Evolutionary conservation across 768 basidiomycete species (phyloP).

Genomic region (Lactifluus subvellereus): DNA sequence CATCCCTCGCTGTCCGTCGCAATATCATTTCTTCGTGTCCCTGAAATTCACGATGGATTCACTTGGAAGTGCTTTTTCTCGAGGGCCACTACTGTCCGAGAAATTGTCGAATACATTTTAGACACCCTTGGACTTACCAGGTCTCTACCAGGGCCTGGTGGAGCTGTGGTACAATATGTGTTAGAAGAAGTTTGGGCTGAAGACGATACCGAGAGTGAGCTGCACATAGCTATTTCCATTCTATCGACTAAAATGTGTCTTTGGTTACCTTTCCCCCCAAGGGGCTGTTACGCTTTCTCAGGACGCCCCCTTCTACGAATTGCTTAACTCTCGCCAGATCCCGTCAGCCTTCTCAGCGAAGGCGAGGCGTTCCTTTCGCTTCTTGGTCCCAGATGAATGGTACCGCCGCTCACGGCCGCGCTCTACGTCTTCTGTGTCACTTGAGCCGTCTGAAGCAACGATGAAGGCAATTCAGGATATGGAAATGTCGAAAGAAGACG

Average conservation of each 20-base stretch:
- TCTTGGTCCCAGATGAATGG: constrained; percentile 78
- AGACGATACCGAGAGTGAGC: constrained; percentile 50
- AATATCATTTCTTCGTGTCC: constrained; percentile 58
- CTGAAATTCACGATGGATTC: constrained; percentile 73
- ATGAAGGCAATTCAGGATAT: constrained; percentile 44
- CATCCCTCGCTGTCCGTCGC: constrained; percentile 52
- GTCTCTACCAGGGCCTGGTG: constrained; percentile 59
- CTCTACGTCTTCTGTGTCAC: constrained; percentile 39
- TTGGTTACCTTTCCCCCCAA: constrained; percentile 22
- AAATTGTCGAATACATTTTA: constrained; percentile 45
- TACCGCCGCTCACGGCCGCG: constrained; percentile 64
- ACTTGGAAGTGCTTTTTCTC: constrained; percentile 61
- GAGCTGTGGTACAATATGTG: constrained; percentile 63
- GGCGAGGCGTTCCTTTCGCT: constrained; percentile 45
- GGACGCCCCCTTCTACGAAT: constrained; percentile 39
- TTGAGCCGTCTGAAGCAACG: constrained; percentile 48
- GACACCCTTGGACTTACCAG: constrained; percentile 68
- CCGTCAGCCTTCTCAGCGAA: constrained; percentile 39
- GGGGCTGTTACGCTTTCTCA: constrained; percentile 42
- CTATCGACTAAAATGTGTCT: neutral
- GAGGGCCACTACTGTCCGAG: constrained; percentile 47
- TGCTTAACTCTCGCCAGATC: constrained; percentile 38
- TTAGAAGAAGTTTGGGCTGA: constrained; percentile 63
- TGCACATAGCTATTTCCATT: neutral
- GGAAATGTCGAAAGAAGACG: constrained; percentile 43